These are phyloP conservation scores for Penicillium crustosum DNA, from an alignment of 2,329 filamentous ascomycete genomes.

Conservation along the genomic window DNA sequence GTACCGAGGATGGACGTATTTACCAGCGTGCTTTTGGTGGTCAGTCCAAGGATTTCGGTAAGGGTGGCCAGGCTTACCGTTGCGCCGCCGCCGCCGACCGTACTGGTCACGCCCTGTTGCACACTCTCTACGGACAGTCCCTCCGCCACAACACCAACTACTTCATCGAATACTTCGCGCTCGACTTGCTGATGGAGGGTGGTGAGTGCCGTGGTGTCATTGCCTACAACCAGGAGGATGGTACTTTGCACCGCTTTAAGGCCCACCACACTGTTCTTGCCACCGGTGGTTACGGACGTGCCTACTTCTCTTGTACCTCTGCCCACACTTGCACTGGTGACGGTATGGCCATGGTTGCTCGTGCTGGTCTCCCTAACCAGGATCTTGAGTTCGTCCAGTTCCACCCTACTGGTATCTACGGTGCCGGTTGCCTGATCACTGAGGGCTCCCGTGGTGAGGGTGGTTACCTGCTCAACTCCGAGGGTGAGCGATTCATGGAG, in stretches of 20 bases:
- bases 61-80: slow-evolving; percentile 97
- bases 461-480: slow-evolving; percentile 94
- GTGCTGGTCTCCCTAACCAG: slow-evolving; percentile 96
- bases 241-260: slow-evolving; percentile 94
- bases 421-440: slow-evolving; percentile 95
- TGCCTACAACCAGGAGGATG: slow-evolving; percentile 98
- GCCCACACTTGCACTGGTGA: slow-evolving; percentile 99
- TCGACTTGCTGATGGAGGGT: slow-evolving; percentile 96
- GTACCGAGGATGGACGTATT: slow-evolving; percentile 95
- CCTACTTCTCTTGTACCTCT: slow-evolving; percentile 97
- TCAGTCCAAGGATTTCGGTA: slow-evolving; percentile 90
- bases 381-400: slow-evolving; percentile 99
- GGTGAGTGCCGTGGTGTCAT: slow-evolving; percentile 95
- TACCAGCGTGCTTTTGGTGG: slow-evolving; percentile 99
- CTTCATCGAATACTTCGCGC: slow-evolving; percentile 98
- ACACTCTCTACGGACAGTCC: slow-evolving; percentile 98
- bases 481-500: slow-evolving; percentile 99
- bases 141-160: slow-evolving; percentile 98
- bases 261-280: slow-evolving; percentile 95
- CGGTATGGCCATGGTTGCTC: slow-evolving; percentile 98
- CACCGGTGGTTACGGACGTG: slow-evolving; percentile 94
- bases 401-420: slow-evolving; percentile 98
- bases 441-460: slow-evolving; percentile 97
- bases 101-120: slow-evolving; percentile 94
- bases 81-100: slow-evolving; percentile 94